These are phyloP conservation scores for Alisma plantagoaquatica DNA, from an alignment of 106 monocot species.

Conservation along the genomic window DNA sequence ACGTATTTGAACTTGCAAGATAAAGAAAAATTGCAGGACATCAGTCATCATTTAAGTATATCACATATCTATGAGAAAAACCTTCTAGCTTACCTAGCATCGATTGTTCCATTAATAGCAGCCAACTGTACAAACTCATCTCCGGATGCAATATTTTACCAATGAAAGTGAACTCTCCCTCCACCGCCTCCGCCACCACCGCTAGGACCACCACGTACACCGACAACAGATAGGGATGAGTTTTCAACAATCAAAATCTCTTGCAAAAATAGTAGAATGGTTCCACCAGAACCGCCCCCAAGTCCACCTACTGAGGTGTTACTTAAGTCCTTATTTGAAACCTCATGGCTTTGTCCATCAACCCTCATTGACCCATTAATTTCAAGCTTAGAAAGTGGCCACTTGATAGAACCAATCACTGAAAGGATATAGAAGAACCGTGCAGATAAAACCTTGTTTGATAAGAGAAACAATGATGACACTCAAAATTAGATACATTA, in stretches of 20 bases:
- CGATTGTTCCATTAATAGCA: conserved; percentile 59
- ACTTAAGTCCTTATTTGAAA: conserved; percentile 20
- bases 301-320: conserved; percentile 50
- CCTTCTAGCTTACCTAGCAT: conserved; percentile 41
- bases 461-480: too few relatives aligned
- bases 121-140: conserved; percentile 88
- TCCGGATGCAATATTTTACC: conserved; percentile 78
- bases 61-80: too few relatives aligned
- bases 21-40: too few relatives aligned
- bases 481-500: too few relatives aligned
- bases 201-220: conserved; percentile 63
- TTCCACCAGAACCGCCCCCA: conserved; percentile 93
- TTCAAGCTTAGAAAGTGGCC: conserved; percentile 75
- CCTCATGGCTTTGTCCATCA: conserved; percentile 59
- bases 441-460: too few relatives aligned
- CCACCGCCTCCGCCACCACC: conserved; percentile 93
- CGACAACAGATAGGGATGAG: conserved; percentile 60
- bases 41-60: too few relatives aligned
- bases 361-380: conserved; percentile 63
- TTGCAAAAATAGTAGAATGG: conserved; percentile 78
- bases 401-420: conserved; percentile 92
- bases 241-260: conserved; percentile 35
- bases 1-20: too few relatives aligned
- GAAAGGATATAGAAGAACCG: too few relatives aligned
- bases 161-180: conserved; percentile 91